These are phyloP conservation scores for Colletotrichum tofieldiae DNA, from an alignment of 2,329 filamentous ascomycete species.

Conservation along the genomic window DNA sequence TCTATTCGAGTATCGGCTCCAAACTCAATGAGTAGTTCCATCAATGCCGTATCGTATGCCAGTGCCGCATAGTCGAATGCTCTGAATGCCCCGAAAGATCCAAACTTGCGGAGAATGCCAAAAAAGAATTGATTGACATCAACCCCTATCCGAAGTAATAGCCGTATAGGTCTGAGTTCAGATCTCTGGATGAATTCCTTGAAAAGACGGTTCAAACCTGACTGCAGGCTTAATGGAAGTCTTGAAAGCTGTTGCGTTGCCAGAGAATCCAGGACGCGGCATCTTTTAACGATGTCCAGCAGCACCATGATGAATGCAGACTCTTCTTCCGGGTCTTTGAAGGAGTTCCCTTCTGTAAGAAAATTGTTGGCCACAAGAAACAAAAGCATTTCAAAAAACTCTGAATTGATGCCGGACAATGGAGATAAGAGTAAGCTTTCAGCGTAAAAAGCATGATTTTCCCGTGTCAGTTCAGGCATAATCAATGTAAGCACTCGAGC, in stretches of 20 bases:
- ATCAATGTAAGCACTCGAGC: not conserved
- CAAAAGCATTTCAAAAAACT: not conserved
- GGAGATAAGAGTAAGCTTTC: not conserved
- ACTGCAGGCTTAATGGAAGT: not conserved
- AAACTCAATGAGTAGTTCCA: not conserved
- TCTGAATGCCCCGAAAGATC: not conserved
- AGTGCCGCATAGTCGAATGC: not conserved
- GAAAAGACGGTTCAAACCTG: not conserved
- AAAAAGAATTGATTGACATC: not conserved
- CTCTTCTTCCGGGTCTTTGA: not conserved
- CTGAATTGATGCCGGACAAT: fast-evolving
- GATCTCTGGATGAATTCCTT: not conserved
- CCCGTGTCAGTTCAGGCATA: not conserved
- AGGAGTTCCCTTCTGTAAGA: fast-evolving
- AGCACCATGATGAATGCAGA: not conserved
- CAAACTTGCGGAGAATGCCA: no score
- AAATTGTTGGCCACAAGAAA: conserved; percentile 1
- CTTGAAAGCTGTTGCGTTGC: not conserved
- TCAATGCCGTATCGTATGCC: not conserved
- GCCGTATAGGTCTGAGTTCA: fast-evolving
- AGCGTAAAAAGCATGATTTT: not conserved
- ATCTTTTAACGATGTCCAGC: not conserved
- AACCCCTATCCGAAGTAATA: not conserved
- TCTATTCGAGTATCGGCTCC: not conserved
- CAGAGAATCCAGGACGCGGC: fast-evolving